These are phyloP conservation scores for Beauveria asiatica DNA, from an alignment of 2,329 filamentous ascomycete genomes.

Conservation along the genomic window DNA sequence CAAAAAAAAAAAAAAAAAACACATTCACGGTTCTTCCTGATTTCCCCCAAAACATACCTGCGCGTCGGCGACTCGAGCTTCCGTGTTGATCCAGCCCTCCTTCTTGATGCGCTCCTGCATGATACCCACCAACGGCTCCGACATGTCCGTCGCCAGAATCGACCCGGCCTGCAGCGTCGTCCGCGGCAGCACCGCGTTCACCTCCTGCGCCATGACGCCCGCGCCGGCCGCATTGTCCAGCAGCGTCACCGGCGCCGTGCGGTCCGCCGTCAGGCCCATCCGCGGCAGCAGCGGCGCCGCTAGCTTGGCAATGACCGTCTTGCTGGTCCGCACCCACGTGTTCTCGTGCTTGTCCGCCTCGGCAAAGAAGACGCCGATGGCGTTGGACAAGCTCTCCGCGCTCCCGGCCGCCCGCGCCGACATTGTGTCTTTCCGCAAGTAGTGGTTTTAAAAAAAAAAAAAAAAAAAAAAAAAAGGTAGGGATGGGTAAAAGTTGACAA, in stretches of 20 bases:
- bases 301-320: constrained; percentile 1
- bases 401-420: neutral
- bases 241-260: constrained; percentile 26
- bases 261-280: constrained; percentile 6
- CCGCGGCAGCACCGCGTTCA: constrained; percentile 30
- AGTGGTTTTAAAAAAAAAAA: no score
- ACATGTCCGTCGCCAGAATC: constrained; percentile 42
- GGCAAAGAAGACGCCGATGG: constrained; percentile 3
- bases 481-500: neutral
- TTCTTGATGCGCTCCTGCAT: constrained; percentile 28
- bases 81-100: constrained; percentile 38
- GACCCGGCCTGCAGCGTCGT: constrained; percentile 33
- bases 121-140: constrained; percentile 32
- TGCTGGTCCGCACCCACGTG: constrained; percentile 1
- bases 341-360: neutral
- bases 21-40: neutral
- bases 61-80: constrained; percentile 36
- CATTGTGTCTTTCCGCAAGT: neutral
- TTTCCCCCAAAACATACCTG: constrained; percentile 25
- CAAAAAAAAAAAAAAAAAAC: no score
- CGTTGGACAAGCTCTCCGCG: neutral
- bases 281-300: constrained; percentile 3
- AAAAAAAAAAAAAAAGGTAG: no score
- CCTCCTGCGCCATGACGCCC: constrained; percentile 37
- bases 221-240: constrained; percentile 47